Evolutionary conservation across 106 monocot species (phyloP).

Genomic region (Platanthera guangdongensis): DNA sequence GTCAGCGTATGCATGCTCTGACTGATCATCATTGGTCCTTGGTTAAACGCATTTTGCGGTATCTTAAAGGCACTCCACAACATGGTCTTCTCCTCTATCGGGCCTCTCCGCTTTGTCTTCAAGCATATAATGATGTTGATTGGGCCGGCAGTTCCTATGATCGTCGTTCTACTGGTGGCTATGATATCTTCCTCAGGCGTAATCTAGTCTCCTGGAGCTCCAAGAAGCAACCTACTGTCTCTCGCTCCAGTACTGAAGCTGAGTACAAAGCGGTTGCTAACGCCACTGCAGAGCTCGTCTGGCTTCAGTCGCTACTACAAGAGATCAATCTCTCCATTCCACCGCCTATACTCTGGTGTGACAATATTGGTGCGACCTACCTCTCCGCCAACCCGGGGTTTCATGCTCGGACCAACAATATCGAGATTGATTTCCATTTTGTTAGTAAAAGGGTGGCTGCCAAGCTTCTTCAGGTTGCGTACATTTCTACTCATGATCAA

Average conservation of each 20-base stretch:
- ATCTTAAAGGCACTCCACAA: too few species aligned
- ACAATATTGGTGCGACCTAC: slow-evolving; percentile 7
- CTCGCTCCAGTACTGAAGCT: too few species aligned
- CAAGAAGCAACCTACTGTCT: slow-evolving; percentile 4
- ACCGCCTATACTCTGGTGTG: not conserved
- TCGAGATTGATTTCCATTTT: slow-evolving; percentile 13
- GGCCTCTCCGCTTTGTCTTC: too few species aligned
- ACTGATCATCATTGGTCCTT: too few species aligned
- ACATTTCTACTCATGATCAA: slow-evolving; percentile 5
- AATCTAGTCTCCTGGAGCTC: slow-evolving; percentile 8
- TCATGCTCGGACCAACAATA: slow-evolving; percentile 9
- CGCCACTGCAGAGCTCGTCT: not conserved
- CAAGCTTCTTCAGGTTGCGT: not conserved
- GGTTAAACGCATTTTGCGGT: too few species aligned
- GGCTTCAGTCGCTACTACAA: not conserved
- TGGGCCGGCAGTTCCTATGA: too few species aligned
- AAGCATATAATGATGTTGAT: too few species aligned
- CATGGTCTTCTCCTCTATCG: too few species aligned
- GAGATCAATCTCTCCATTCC: not conserved
- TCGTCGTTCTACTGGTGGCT: too few species aligned
- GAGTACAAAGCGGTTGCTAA: not conserved
- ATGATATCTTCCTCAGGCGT: not conserved
- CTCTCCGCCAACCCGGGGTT: slow-evolving; percentile 2
- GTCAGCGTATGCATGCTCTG: too few species aligned
- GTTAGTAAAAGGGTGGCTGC: slow-evolving; percentile 2